Base-by-base conservation (phyloP, 805 yeast species). In the Candida qinlingensis region DNA sequence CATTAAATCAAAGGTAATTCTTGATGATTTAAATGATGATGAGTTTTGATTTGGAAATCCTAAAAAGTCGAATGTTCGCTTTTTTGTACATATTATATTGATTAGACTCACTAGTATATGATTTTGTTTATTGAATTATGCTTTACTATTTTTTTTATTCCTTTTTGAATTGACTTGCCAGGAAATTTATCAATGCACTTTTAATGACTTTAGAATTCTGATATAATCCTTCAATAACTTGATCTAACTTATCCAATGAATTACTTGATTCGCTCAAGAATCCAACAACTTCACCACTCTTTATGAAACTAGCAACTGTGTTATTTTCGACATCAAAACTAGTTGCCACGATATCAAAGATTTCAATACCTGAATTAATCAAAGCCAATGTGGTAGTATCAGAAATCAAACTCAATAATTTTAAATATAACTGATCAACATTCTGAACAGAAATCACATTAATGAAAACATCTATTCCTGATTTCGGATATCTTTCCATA, bases 311-410 rank as follows among this genome's bases (percentile, higher is more conserved):
- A 19, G 77, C 70, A 44, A 80, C 64, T 7, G 73, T 66, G 47
- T 72, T 76, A 41, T 59, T 63, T 34, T 63, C 64, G n/a, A 71
- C 68, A 52, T 73, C 60, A 45, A 55, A 74, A 2, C 88, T 86
- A 52, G 84, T 74, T 7, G 89, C 77, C 1, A 90, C 91, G 52
- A 90, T 69, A 59, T 91, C 96, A 47, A 78, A 72, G 30, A 89
- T 63, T 57, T 91, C 95, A 29, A 92, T 81, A 7, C 90, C 90
- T 0, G 97, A 84, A 65, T 94, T 94, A 0, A 87, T 81, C 48
- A 94, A 65, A 0, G 97, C 96, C 44, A 89, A 62, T 4, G 86
- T 79, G 0, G 87, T 75, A 37, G 67, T 62, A 33, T 69, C 66
- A 37, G 76, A 69, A 30, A 75, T 66, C 30, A 76, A 63, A 37